Base-by-base conservation (phyloP, 2,329 filamentous ascomycete genomes). In the Dothistroma pini region DNA sequence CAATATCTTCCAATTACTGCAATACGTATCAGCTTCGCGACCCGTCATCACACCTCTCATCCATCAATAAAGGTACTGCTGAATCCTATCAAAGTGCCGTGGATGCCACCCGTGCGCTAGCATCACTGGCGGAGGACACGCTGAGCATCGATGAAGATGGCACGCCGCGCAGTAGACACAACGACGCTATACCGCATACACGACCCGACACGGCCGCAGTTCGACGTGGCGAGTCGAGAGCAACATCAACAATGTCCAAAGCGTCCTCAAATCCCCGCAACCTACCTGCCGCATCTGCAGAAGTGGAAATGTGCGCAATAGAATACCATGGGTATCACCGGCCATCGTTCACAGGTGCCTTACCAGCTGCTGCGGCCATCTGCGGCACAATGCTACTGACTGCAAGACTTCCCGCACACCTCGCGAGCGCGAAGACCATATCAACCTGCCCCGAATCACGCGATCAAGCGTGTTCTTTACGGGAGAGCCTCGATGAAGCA, bases 291-390 rank as follows among this genome's bases (percentile, higher is more conserved):
- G 32, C 31, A 5, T 35, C 35, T 12, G 61, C 61, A 5, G 63
- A 66, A 35, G 60, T 66, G 5, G 63, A 66, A 22, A 63, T 66
- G 63, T 57, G 53, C 34, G 50, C 61, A 10, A 22, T 60, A 56
- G 55, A 62, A 34, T 61, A 62, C 19, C 59, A 58, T 47, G 63
- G 63, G 34, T 66, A 66, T 35, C 63, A 61, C 61, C 57, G 58
- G 22, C 56, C 59, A 14, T 61, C 63, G 9, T 63, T 63, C 29
- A 53, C 54, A 49, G 34, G 19, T 29, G 38, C 52, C 21, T 29
- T 63, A 5, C 59, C 61, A 31, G 31, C 58, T 11, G 57, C 55
- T 4, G 61, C 61, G 10, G 63, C 61, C 9, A 31, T 66, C 11
- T 66, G 63, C 32, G 63, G 63, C 8, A 44, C 53, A 21, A 48